Evolutionary conservation across 805 yeast genomes (phyloP).

Genomic region (Saccharomycopsis capsularis): DNA sequence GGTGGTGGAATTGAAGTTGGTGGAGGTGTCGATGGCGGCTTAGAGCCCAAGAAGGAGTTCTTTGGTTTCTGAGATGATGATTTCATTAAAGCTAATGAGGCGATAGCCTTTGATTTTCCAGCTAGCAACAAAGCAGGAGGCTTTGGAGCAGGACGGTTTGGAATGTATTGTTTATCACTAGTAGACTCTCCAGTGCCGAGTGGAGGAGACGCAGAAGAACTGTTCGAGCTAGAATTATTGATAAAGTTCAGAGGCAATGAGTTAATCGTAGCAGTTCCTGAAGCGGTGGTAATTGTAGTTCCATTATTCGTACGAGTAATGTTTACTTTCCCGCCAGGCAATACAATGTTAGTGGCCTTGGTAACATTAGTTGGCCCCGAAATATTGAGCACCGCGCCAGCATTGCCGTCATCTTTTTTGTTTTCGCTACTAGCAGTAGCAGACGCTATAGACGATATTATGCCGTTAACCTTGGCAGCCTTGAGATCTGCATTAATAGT

Average conservation of each 20-base stretch:
- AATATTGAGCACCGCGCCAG: background rate
- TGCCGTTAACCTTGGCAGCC: background rate
- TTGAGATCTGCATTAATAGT: background rate
- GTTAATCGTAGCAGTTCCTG: background rate
- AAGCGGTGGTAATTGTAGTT: slow-evolving; percentile 1
- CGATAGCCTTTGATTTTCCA: background rate
- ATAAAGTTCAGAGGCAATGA: background rate
- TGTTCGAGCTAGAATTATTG: background rate
- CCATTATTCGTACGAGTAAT: background rate
- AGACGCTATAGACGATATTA: too few relatives aligned
- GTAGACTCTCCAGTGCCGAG: slow-evolving; percentile 1
- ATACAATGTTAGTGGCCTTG: slow-evolving; percentile 5
- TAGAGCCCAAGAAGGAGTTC: background rate
- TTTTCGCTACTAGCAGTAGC: background rate
- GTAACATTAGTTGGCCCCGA: slow-evolving; percentile 16
- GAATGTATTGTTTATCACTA: slow-evolving; percentile 40
- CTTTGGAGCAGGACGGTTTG: slow-evolving; percentile 63
- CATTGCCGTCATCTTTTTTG: background rate
- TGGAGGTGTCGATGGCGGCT: slow-evolving; percentile 9
- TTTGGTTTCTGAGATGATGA: background rate
- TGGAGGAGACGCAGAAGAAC: slow-evolving; percentile 6
- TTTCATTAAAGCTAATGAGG: background rate
- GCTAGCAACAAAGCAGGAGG: slow-evolving; percentile 36
- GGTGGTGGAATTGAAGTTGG: slow-evolving; percentile 19
- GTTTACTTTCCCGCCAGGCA: background rate